A percentile compares a stretch with the other conserved stretches of the same genome.
Evolutionary conservation across 2,329 filamentous ascomycete species (phyloP).

Genomic region (Acarospora socialis): DNA sequence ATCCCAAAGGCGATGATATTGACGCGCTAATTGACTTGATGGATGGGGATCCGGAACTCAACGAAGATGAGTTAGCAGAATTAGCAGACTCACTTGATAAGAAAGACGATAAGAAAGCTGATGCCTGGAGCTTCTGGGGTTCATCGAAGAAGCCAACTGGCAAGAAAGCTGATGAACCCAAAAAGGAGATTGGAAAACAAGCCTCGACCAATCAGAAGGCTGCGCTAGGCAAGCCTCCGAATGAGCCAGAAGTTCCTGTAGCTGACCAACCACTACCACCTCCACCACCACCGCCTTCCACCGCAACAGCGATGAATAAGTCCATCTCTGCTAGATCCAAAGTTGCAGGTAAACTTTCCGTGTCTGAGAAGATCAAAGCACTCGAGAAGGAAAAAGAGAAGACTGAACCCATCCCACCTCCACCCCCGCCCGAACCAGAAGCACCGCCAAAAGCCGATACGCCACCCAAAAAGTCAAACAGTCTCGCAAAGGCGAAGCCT

Average conservation of each 20-base stretch:
- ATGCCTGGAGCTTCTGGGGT: slow-evolving; percentile 19
- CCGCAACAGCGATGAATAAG: slow-evolving; percentile 26
- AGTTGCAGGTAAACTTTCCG: slow-evolving; percentile 27
- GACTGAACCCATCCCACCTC: slow-evolving; percentile 27
- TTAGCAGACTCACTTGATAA: slow-evolving; percentile 16
- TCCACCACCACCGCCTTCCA: slow-evolving; percentile 26
- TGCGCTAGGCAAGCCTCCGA: slow-evolving; percentile 25
- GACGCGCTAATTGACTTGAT: slow-evolving; percentile 25
- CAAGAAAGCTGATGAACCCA: slow-evolving; percentile 24
- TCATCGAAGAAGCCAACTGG: slow-evolving; percentile 21
- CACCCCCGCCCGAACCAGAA: slow-evolving; percentile 29
- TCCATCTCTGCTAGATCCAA: slow-evolving; percentile 24
- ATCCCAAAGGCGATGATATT: slow-evolving; percentile 17
- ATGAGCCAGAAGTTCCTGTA: slow-evolving; percentile 28
- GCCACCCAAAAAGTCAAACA: slow-evolving; percentile 15
- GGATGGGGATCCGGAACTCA: slow-evolving; percentile 16
- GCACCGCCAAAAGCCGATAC: slow-evolving; percentile 15
- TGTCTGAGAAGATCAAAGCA: slow-evolving; percentile 40
- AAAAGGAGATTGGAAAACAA: slow-evolving; percentile 31
- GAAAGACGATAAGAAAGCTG: slow-evolving; percentile 20
- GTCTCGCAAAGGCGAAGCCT: slow-evolving; percentile 21
- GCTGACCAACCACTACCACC: slow-evolving; percentile 26
- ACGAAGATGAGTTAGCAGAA: too few species aligned
- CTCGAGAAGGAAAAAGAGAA: slow-evolving; percentile 29
- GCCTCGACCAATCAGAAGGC: slow-evolving; percentile 28